Evolutionary conservation across 108 stramenopile species (phyloP).

Genomic region (Cyclotella cryptica): DNA sequence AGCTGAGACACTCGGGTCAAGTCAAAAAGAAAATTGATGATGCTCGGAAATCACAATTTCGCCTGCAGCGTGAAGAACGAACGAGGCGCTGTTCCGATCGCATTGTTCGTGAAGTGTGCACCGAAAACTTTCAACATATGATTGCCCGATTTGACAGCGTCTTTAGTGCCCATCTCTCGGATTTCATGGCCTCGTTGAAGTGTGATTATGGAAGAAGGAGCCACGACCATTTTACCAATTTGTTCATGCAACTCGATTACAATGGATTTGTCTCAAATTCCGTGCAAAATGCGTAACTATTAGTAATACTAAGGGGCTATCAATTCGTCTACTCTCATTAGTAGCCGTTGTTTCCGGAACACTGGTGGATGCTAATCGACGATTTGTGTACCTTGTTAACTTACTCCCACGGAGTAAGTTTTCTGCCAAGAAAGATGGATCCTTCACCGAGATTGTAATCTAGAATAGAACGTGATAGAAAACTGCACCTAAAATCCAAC

Average conservation of each 20-base stretch:
- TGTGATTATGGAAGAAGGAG: slow-evolving; percentile 41
- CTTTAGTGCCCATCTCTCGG: slow-evolving; percentile 73
- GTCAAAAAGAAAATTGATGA: slow-evolving; percentile 40
- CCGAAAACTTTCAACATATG: slow-evolving; percentile 79
- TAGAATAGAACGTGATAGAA: too few relatives aligned
- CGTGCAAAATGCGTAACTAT: neutral
- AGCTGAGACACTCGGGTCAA: slow-evolving; percentile 23
- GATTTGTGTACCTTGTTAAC: too few relatives aligned
- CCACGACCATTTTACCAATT: slow-evolving; percentile 71
- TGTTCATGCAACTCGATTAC: slow-evolving; percentile 84
- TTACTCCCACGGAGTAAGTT: too few relatives aligned
- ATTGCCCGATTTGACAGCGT: slow-evolving; percentile 78
- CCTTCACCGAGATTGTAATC: too few relatives aligned
- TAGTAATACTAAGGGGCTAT: too few relatives aligned
- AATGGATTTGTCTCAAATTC: slow-evolving; percentile 76
- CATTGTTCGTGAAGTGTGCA: slow-evolving; percentile 68
- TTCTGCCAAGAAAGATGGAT: too few relatives aligned
- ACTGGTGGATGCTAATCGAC: too few relatives aligned
- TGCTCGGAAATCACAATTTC: slow-evolving; percentile 48
- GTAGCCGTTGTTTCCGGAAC: too few relatives aligned
- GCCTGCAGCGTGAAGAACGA: slow-evolving; percentile 59
- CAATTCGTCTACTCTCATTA: too few relatives aligned
- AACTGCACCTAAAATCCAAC: too few relatives aligned
- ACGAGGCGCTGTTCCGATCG: slow-evolving; percentile 46
- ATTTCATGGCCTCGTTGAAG: slow-evolving; percentile 75